phyloP scores from a whole-genome alignment of 306 rosid genomes.

The Malus sylvestris region DNA sequence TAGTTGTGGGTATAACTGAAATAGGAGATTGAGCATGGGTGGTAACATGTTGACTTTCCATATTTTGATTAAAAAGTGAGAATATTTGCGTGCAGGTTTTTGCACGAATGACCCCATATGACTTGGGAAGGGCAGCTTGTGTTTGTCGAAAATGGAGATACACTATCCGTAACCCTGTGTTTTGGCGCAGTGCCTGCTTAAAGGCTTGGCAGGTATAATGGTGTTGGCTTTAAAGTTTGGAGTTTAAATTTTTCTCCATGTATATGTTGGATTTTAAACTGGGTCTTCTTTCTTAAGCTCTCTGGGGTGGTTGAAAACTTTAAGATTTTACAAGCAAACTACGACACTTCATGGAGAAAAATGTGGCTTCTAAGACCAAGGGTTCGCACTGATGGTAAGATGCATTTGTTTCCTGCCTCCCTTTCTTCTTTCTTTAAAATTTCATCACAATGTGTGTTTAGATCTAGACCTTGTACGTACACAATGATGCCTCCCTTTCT shows the following conservation, averaged over 20 bases:
- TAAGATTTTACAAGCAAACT: slow-evolving; percentile 65
- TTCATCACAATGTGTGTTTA: neutral
- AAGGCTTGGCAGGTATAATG: slow-evolving; percentile 97
- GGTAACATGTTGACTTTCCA: neutral
- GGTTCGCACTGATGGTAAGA: slow-evolving; percentile 82
- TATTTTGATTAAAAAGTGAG: neutral
- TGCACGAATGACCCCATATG: slow-evolving; percentile 75
- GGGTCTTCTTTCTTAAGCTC: slow-evolving; percentile 38
- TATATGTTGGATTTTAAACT: slow-evolving; percentile 18
- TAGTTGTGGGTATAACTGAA: neutral
- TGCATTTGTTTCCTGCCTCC: neutral
- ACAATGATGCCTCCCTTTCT: neutral
- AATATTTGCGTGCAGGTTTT: slow-evolving; percentile 45
- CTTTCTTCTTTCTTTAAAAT: neutral
- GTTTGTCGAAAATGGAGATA: slow-evolving; percentile 96
- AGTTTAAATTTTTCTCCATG: slow-evolving; percentile 7
- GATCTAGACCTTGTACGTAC: neutral
- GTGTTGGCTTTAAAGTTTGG: slow-evolving; percentile 6
- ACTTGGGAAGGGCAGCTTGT: slow-evolving; percentile 81
- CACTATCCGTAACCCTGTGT: slow-evolving; percentile 81
- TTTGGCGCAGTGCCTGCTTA: slow-evolving; percentile 90
- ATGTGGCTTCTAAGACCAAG: slow-evolving; percentile 95
- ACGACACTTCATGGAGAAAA: slow-evolving; percentile 82
- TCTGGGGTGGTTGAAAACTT: slow-evolving; percentile 72
- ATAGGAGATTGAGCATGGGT: neutral